Evolutionary conservation across 176 grass and related monocot genomes (phyloP).

Genomic region (Metroxylon sagu): DNA sequence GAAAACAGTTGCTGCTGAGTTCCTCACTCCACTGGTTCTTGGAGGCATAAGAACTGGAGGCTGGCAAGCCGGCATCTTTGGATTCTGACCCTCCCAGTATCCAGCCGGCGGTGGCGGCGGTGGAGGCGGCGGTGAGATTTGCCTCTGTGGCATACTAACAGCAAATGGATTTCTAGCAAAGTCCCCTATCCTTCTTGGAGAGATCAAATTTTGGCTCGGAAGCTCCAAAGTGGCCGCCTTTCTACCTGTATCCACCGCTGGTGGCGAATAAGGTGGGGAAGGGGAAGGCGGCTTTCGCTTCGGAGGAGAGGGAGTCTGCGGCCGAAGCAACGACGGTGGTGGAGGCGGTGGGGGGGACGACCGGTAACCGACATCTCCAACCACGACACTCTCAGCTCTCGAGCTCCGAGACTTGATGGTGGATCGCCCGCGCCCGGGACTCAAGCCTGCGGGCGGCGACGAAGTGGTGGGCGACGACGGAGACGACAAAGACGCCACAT

Average conservation of each 20-base stretch:
- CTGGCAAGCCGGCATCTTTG: constrained; percentile 6
- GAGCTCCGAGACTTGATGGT: background rate
- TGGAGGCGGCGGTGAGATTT: constrained; percentile 17
- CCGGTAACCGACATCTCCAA: no score
- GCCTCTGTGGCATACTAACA: background rate
- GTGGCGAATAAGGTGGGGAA: background rate
- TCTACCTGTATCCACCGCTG: background rate
- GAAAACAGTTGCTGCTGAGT: background rate
- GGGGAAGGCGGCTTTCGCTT: no score
- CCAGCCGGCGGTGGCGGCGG: constrained; percentile 14
- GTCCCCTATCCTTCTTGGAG: constrained; percentile 3
- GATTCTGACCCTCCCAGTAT: constrained; percentile 6
- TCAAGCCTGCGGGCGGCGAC: background rate
- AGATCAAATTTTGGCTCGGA: background rate
- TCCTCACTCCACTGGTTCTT: background rate
- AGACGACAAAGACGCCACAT: constrained; percentile 4
- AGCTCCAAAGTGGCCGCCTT: background rate
- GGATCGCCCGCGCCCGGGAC: background rate
- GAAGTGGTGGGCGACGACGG: constrained; percentile 8
- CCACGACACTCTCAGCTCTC: no score
- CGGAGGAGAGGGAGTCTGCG: no score
- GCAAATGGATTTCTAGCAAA: constrained; percentile 18
- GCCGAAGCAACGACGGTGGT: no score
- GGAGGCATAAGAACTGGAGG: constrained; percentile 39
- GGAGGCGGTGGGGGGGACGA: no score